Conservation (phyloP, 1,284 basidiomycete genomes). For the Naganishia liquefaciens region DNA sequence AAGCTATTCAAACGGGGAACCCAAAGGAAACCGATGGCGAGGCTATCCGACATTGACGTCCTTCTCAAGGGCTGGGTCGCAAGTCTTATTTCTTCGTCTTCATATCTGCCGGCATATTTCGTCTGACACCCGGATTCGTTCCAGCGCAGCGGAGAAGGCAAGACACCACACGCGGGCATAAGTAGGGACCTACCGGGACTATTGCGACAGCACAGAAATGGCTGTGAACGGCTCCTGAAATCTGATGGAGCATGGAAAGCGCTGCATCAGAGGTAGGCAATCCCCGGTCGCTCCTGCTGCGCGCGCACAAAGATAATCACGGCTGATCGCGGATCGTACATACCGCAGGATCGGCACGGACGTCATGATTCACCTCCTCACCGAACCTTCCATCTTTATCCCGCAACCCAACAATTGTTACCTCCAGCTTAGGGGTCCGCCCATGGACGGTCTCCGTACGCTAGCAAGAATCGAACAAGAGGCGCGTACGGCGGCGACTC, state of each 20-base stretch:
- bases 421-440: conserved; percentile 55
- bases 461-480: conserved; percentile 24
- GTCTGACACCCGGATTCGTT: neutral
- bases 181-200: conserved; percentile 28
- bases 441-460: conserved; percentile 46
- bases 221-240: conserved; percentile 17
- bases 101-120: neutral
- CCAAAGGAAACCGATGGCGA: conserved; percentile 16
- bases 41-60: conserved; percentile 16
- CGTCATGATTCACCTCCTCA: conserved; percentile 54
- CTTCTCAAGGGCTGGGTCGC: conserved; percentile 23
- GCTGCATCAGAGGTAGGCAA: conserved; percentile 22
- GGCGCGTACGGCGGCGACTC: neutral
- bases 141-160: conserved; percentile 24
- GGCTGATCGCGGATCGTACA: too few species aligned
- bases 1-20: conserved; percentile 19
- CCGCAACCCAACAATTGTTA: conserved; percentile 56
- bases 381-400: conserved; percentile 53
- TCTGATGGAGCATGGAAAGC: conserved; percentile 5
- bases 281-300: too few species aligned
- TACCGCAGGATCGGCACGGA: conserved; percentile 51
- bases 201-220: conserved; percentile 27
- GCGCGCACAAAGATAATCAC: too few species aligned
- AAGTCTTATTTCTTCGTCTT: neutral
- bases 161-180: conserved; percentile 12